These are phyloP conservation scores for Akanthomyces dipterigenus DNA, from an alignment of 2,329 filamentous ascomycete species.

Conservation along the genomic window DNA sequence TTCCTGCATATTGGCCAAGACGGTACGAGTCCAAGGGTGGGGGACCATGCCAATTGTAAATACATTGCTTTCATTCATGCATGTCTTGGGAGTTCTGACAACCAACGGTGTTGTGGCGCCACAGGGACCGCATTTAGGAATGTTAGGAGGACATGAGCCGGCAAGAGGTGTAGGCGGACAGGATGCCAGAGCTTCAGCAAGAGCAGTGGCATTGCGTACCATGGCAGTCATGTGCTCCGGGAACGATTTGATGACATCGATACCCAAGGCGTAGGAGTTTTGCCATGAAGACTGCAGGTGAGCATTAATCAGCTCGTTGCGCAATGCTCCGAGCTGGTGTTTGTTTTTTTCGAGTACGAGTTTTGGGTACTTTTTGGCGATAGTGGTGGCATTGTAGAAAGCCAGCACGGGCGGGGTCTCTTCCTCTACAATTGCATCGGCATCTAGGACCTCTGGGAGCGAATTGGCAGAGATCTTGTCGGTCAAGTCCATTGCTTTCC, in stretches of 20 bases:
- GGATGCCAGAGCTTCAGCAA: constrained; percentile 68
- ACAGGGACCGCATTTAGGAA: constrained; percentile 67
- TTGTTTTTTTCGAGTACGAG: constrained; percentile 50
- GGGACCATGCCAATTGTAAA: constrained; percentile 86
- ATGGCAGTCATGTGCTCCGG: constrained; percentile 68
- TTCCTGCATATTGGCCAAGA: constrained; percentile 56
- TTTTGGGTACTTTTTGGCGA: constrained; percentile 60
- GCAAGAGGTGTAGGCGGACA: constrained; percentile 71
- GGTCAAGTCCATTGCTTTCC: constrained; percentile 49
- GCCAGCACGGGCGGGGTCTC: constrained; percentile 61
- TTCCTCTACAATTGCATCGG: constrained; percentile 59
- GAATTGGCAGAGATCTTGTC: constrained; percentile 51
- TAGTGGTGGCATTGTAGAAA: constrained; percentile 60
- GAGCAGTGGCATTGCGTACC: constrained; percentile 59
- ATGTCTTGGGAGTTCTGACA: constrained; percentile 59
- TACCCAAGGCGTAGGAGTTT: constrained; percentile 66
- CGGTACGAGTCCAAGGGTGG: constrained; percentile 79
- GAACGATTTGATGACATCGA: constrained; percentile 75
- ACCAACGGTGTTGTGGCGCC: constrained; percentile 53
- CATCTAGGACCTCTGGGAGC: constrained; percentile 55
- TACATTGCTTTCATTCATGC: constrained; percentile 62
- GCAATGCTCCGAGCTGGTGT: constrained; percentile 48
- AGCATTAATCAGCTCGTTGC: constrained; percentile 72
- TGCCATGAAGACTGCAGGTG: constrained; percentile 86
- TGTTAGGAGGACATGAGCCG: constrained; percentile 77